Evolutionary conservation across 2,329 filamentous ascomycete species (phyloP), one percentile per base, ranked within the genome.

Genomic region (Cladosporium phlei): DNA sequence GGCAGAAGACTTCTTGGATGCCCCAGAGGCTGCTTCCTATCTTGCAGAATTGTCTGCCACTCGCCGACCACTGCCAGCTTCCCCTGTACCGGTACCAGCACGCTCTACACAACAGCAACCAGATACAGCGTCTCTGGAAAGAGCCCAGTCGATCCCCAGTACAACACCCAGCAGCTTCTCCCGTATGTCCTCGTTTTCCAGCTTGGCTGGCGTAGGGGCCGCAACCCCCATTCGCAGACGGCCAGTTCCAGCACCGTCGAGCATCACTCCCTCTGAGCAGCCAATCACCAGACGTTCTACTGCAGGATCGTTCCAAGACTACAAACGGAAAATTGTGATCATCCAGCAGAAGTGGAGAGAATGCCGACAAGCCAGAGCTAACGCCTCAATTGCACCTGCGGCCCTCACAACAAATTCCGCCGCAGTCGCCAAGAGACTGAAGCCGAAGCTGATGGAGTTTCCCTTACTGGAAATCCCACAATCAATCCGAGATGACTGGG

Each of bases 401-500:
- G 30, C 30, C 7, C 17, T 12, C 12, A 16, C 32, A 14, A 35
- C n/a, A 14, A 5, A 16, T 7, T 45, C 42, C 10, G 17, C 25
- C 11, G 42, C 42, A 40, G 42, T 29, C 25, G 24, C 29, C 4
- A 29, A 35, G 5, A n/a, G n/a, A n/a, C 8, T 29, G 2, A 59
- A 52, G 40, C 46, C 56, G 3, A 57, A 56, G 43, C 53, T 59
- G 16, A 50, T 54, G 29, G 59, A 60, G 33, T 64, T 57, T 44
- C 54, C 54, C 2, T 45, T 55, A 10, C 45, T 79, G 19, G 74
- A 76, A 20, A 75, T 82, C n/a, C 70, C 80, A 0, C 73, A 78
- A 3, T 78, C 82, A 9, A 72, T 81, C 2, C 69, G 88, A 2
- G 80, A 86, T 27, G 77, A 82, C 52, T 91, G 86, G 86, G 84